Evolutionary conservation across 768 basidiomycete species (phyloP), one percentile per base, ranked within the genome.

Genomic region (Pholiota molesta): DNA sequence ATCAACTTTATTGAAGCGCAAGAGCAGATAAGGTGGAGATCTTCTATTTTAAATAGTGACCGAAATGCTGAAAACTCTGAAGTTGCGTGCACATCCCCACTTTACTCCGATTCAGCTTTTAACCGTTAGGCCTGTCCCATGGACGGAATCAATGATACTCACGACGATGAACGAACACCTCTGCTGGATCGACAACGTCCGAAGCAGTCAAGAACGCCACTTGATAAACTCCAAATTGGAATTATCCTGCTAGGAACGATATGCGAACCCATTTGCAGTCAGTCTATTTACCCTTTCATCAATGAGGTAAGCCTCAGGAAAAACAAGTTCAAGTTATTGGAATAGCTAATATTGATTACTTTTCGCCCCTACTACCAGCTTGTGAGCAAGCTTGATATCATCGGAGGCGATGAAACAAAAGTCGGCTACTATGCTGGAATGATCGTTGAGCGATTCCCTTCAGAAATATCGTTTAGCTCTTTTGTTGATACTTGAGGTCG

Each of bases 341-440:
- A 9, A 13, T 16, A 37, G 10, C 35, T 37, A 37, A 37, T 37
- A 37, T 11, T 37, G 5, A 37, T 37, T 1, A 1, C 35, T 37
- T 37, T 11, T 37, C 35, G 35, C 14, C n/a, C 10, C 11, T 26
- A 5, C 42, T 59, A n/a, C 45, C 44, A 89, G 88, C 79, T 89
- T 23, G 81, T 90, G 28, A 75, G 81, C 21, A 86, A 85, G 60
- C 77, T 88, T n/a, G 85, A 81, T 40, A 77, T 90, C 31, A 86
- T 84, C 8, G 83, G 82, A 9, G 87, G 87, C 16, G 85, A 90
- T 62, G 79, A 84, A 51, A 76, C 78, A 55, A 85, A 84, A 72
- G 81, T 88, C 4, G 88, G 88, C 17, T 89, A 89, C 66, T 90
- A 89, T 68, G 87, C 85, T 33, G 88, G 86, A 39, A 66, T 89